Base-by-base conservation (phyloP, 169 alveolate species). In the Perkinsus olseni region DNA sequence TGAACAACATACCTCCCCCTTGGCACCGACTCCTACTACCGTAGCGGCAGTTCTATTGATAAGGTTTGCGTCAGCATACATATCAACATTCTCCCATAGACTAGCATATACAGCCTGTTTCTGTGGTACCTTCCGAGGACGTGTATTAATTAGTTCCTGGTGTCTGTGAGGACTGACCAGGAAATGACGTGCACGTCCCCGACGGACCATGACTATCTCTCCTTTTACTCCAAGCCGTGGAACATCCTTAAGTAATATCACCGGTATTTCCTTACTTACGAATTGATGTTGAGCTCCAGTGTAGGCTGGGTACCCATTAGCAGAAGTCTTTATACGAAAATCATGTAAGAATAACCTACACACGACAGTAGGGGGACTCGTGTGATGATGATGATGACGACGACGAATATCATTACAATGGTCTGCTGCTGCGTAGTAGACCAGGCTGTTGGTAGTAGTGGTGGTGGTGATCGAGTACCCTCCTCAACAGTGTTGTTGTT, bases 181-280 rank as follows among this genome's bases (percentile, higher is more conserved):
- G 8, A 91, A 39, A 37, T 38, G 36, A 11, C 93, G 74, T 10
- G 93, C 93, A n/a, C 38, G 62, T 17, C 93, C 93, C 10, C 93
- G 74, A 48, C 93, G 93, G 13, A 91, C 93, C 40, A 39, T 28
- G 8, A 91, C 93, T 39, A 91, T 91, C 93, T 91, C 82, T 0
- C 93, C 93, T 28, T 39, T 38, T 24, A 91, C 93, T 34, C 93
- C 93, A 0, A 91, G 74, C 0, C 39, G 48, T 3, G 93, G 93
- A 0, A 91, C 93, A 37, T 91, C 74, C 39, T 91, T 91, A 11
- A 91, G 39, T 37, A 91, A 45, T 31, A 91, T 51, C 10, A 91
- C 93, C 38, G 93, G 93, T 28, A 91, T 91, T 36, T 91, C 93
- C 37, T 91, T 91, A 37, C 48, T n/a, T 37, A 91, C 93, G 39